These are phyloP conservation scores for Myriosclerotinia scirpicola DNA, from an alignment of 2,329 filamentous ascomycete genomes.

Conservation along the genomic window DNA sequence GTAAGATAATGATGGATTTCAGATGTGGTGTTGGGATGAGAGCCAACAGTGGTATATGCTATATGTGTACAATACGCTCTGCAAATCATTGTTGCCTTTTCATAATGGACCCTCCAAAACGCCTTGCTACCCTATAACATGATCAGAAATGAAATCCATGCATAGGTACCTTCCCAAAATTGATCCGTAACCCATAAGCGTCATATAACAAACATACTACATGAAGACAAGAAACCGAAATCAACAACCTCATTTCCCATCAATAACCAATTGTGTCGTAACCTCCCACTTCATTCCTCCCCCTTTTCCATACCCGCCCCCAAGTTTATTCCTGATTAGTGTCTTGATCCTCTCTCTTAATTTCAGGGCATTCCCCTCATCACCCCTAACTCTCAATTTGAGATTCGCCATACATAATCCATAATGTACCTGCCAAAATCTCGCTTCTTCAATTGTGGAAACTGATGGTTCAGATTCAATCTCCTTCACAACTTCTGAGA, in stretches of 20 bases:
- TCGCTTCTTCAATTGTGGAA: constrained; percentile 78
- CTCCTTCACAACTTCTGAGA: constrained; percentile 70
- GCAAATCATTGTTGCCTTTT: background rate
- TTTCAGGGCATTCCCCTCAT: constrained; percentile 70
- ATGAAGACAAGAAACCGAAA: background rate
- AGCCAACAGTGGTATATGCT: background rate
- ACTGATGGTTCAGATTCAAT: constrained; percentile 80
- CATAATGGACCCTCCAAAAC: background rate
- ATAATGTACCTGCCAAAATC: constrained; percentile 99
- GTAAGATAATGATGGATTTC: too few species aligned
- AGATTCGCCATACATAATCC: constrained; percentile 94
- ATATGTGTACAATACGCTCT: background rate
- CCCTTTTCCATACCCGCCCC: constrained; percentile 81
- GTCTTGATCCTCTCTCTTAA: constrained; percentile 74
- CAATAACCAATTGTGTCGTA: constrained; percentile 67
- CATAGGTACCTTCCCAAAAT: background rate
- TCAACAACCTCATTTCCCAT: constrained; percentile 28
- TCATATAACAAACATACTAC: background rate
- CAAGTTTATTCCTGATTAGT: constrained; percentile 80
- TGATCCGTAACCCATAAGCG: background rate
- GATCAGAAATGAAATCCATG: background rate
- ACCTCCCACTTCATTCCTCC: constrained; percentile 89
- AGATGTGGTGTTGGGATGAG: background rate
- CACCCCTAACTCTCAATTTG: constrained; percentile 66
- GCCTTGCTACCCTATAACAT: background rate